Base-by-base conservation (phyloP, 805 yeast genomes). In the Kodamaea neixiangensis region DNA sequence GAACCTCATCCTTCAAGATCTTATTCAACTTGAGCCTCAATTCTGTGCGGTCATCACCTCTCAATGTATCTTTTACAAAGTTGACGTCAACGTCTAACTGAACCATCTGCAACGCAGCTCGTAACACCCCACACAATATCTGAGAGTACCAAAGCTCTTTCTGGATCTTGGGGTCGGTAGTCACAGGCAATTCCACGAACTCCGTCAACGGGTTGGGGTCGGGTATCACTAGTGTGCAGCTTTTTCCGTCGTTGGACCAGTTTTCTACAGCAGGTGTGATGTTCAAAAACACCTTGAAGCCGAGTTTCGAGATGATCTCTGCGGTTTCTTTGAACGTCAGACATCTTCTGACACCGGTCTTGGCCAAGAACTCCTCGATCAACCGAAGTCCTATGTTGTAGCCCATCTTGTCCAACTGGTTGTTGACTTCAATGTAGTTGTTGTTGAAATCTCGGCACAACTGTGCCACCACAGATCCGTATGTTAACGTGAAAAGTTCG, bases 31-130 rank as follows among this genome's bases (percentile, higher is more conserved):
- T 83, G 43, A 94, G 80, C 54, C 86, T 78, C 49, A 94, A 71
- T 62, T 91, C 97, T 0, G 97, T 93, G 21, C 71, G 72, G 10
- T 84, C 85, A 58, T 90, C 93, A 0, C 97, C 98, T 55, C 91
- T 80, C 45, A 94, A 73, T 1, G 78, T 82, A 64, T 94, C 99
- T 57, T 85, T 81, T 1, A 89, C 80, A 64, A 92, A 94, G 57
- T 71, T 74, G 2, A 85, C 90, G 50, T 92, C 96, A 47, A 92
- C 90, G 51, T 92, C 96, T 60, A 94, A 71, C 64, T 94, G 99
- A 2, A 94, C 96, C 97, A 92, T 93, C 62, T 92, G 97, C 46
- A 94, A 71, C 0, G 96, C 91, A 3, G 98, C 98, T 52, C 89
- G 81, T 46, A 94, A 69, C 3, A 94, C 94, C 14, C 99, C 99